These are phyloP conservation scores for Hymenoscyphus infarciens DNA, from an alignment of 2,329 filamentous ascomycete genomes.

Conservation along the genomic window DNA sequence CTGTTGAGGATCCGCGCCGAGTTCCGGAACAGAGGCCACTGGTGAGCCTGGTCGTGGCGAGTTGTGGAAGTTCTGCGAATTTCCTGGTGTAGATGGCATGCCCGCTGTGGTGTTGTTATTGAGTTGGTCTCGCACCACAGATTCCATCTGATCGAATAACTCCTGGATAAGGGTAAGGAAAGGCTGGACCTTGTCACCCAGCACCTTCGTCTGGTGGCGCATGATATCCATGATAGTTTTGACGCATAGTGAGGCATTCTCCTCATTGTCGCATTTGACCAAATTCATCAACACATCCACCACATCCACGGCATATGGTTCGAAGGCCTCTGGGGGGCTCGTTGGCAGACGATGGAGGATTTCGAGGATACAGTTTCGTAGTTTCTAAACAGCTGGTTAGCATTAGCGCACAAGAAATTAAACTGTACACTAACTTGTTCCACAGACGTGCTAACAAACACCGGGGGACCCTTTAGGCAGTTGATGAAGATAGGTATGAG, in stretches of 20 bases:
- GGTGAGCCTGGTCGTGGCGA: slow-evolving; percentile 89
- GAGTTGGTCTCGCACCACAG: slow-evolving; percentile 91
- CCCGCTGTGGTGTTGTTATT: slow-evolving; percentile 73
- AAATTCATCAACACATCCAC: slow-evolving; percentile 87
- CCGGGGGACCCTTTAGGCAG: slow-evolving; percentile 79
- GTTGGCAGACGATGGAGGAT: slow-evolving; percentile 84
- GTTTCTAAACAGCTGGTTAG: slow-evolving; percentile 52
- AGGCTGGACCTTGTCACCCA: slow-evolving; percentile 77
- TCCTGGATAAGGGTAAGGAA: slow-evolving; percentile 92
- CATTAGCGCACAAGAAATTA: slow-evolving; percentile 9
- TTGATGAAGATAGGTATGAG: slow-evolving; percentile 86
- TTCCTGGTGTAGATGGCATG: slow-evolving; percentile 64
- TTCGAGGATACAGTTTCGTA: slow-evolving; percentile 90
- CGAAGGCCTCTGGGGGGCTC: slow-evolving; percentile 73
- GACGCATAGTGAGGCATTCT: slow-evolving; percentile 97
- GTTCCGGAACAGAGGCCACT: slow-evolving; percentile 68
- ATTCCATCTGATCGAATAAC: slow-evolving; percentile 92
- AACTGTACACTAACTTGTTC: slow-evolving; percentile 66
- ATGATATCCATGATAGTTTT: slow-evolving; percentile 98
- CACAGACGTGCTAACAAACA: slow-evolving; percentile 84
- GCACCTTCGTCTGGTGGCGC: slow-evolving; percentile 82
- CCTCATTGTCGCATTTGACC: slow-evolving; percentile 90
- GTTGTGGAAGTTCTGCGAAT: slow-evolving; percentile 66
- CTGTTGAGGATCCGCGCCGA: slow-evolving; percentile 77
- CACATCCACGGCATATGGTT: slow-evolving; percentile 82